Percentiles rank a stretch among this genome's conserved stretches.
phyloP scores from a whole-genome alignment of 2,329 filamentous ascomycete genomes.

The Colletotrichum chlorophyti region DNA sequence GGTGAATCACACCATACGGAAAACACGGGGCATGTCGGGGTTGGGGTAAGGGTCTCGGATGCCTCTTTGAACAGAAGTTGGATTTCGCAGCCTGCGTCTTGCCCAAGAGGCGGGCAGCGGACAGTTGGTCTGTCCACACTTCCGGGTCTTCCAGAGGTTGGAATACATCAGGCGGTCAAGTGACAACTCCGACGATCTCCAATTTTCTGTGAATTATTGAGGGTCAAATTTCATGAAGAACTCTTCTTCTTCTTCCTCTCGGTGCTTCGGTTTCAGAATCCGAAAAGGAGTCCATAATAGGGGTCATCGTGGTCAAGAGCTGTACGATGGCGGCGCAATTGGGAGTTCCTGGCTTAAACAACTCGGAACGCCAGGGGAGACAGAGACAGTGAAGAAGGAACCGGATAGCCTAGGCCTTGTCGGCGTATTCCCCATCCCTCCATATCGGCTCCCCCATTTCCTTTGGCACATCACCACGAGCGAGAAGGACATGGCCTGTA shows the following conservation, averaged over 20 bases:
- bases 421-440: background rate
- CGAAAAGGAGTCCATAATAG: conserved; percentile 15
- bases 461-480: background rate
- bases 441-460: conserved; percentile 1
- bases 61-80: too few relatives aligned
- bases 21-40: background rate
- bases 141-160: background rate
- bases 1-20: background rate
- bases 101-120: conserved; percentile 9
- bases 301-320: conserved; percentile 7
- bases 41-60: background rate
- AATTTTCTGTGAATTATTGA: conserved; percentile 9
- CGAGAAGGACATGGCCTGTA: conserved; percentile 12
- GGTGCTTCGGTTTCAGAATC: conserved; percentile 24
- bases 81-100: too few relatives aligned
- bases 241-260: too few relatives aligned
- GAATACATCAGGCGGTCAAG: background rate
- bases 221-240: background rate
- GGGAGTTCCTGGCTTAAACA: conserved; percentile 5
- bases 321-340: conserved; percentile 11
- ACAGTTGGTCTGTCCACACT: conserved; percentile 3
- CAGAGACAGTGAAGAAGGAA: background rate
- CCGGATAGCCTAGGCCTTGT: conserved; percentile 8
- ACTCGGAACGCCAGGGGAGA: background rate
- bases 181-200: conserved; percentile 6